Conservation (phyloP, 345 rosid species). For the Boechera retrofracta region DNA sequence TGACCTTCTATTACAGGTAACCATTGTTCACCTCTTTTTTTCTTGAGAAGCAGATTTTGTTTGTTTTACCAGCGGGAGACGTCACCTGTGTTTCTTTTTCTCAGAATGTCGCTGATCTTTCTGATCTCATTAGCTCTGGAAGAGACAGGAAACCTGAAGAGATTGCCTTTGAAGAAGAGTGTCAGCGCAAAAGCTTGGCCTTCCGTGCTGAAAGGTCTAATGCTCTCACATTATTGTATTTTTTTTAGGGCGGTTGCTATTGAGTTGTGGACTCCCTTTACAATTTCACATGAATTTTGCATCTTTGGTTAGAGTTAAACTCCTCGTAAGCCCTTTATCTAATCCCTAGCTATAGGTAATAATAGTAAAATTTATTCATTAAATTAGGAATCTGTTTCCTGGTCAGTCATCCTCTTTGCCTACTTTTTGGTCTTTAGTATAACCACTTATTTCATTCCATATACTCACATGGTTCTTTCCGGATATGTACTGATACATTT, state of each 20-base stretch:
- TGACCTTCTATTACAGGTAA: slow-evolving; percentile 94
- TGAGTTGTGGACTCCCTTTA: slow-evolving; percentile 6
- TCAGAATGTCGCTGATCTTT: slow-evolving; percentile 96
- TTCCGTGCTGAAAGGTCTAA: slow-evolving; percentile 89
- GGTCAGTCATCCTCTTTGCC: background rate
- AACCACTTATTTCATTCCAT: background rate
- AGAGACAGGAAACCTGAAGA: slow-evolving; percentile 96
- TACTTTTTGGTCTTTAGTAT: slow-evolving; percentile 6
- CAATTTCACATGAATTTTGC: slow-evolving; percentile 6
- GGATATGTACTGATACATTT: background rate
- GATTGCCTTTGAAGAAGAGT: slow-evolving; percentile 82
- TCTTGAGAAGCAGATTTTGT: slow-evolving; percentile 1
- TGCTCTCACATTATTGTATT: slow-evolving; percentile 32
- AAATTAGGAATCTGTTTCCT: background rate
- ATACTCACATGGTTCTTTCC: background rate
- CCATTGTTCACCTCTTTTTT: slow-evolving; percentile 14
- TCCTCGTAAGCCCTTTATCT: background rate
- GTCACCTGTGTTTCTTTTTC: slow-evolving; percentile 34
- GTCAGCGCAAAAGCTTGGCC: slow-evolving; percentile 67
- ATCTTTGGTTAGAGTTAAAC: background rate
- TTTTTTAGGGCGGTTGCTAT: slow-evolving; percentile 8
- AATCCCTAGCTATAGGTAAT: background rate
- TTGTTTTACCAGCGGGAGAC: slow-evolving; percentile 24
- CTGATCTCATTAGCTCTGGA: slow-evolving; percentile 97
- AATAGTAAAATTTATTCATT: slow-evolving; percentile 1